Conservation (phyloP, 495 filamentous ascomycete genomes). For the Hyaloscypha finlandica region DNA sequence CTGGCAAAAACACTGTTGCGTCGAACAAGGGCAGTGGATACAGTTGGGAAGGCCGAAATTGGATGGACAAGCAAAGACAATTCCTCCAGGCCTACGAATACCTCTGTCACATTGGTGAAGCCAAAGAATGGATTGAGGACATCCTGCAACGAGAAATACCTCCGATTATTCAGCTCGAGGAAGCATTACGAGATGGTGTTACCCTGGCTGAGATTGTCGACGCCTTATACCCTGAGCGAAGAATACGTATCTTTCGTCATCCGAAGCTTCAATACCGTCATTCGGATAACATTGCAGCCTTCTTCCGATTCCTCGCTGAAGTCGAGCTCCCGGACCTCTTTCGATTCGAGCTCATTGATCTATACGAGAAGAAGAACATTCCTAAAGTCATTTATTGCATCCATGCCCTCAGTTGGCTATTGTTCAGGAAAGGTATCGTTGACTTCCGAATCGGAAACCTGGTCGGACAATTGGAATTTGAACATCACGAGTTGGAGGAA, state of each 20-base stretch:
- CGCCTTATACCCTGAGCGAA: conserved; percentile 74
- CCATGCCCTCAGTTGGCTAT: conserved; percentile 92
- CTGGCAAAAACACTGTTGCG: conserved; percentile 45
- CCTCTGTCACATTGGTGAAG: conserved; percentile 98
- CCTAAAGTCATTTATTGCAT: conserved; percentile 99
- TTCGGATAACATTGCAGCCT: conserved; percentile 93
- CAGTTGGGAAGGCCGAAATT: conserved; percentile 84
- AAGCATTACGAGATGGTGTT: conserved; percentile 89
- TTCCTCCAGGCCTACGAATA: conserved; percentile 99
- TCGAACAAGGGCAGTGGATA: conserved; percentile 46
- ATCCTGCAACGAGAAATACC: conserved; percentile 87
- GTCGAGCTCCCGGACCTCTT: conserved; percentile 98
- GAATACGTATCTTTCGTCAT: conserved; percentile 80
- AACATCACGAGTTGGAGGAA: conserved; percentile 94
- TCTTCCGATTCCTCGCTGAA: conserved; percentile 91
- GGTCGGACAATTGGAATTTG: conserved; percentile 95
- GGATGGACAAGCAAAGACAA: conserved; percentile 98
- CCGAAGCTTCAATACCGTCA: conserved; percentile 89
- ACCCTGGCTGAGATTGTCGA: conserved; percentile 97
- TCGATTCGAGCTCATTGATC: conserved; percentile 93
- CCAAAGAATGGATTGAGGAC: conserved; percentile 98
- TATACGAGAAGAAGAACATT: conserved; percentile 99
- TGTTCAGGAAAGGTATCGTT: conserved; percentile 91
- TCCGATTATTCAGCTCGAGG: conserved; percentile 93
- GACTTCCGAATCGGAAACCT: conserved; percentile 98